Evolutionary conservation across 1,284 basidiomycete genomes (phyloP).

Genomic region (Erythrobasidium hasegawianum): DNA sequence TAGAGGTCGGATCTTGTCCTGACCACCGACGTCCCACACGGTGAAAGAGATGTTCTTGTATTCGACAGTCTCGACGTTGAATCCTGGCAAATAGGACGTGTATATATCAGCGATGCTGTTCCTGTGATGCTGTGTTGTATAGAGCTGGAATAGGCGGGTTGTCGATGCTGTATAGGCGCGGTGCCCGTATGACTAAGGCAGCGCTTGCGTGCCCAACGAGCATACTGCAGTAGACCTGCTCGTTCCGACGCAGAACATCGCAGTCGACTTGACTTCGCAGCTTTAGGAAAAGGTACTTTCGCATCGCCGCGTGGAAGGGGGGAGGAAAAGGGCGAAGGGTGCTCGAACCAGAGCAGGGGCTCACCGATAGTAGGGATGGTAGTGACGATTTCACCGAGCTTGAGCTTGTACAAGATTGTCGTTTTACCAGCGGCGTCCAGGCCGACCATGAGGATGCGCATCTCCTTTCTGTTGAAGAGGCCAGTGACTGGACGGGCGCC

Average conservation of each 20-base stretch:
- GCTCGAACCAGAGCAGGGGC: no score
- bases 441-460: slow-evolving; percentile 83
- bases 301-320: no score
- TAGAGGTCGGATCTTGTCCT: slow-evolving; percentile 96
- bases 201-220: no score
- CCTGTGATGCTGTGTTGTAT: no score
- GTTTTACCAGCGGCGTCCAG: slow-evolving; percentile 65
- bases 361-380: slow-evolving; percentile 97
- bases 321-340: no score
- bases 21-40: slow-evolving; percentile 99
- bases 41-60: slow-evolving; percentile 99
- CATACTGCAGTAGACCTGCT: no score
- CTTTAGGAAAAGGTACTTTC: no score
- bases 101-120: not conserved
- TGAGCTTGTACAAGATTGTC: slow-evolving; percentile 98
- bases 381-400: slow-evolving; percentile 98
- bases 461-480: slow-evolving; percentile 97
- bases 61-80: slow-evolving; percentile 99
- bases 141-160: no score
- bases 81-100: slow-evolving; percentile 55
- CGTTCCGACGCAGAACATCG: no score
- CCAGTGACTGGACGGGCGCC: slow-evolving; percentile 37
- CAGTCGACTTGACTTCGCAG: no score
- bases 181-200: no score
- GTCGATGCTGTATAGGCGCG: no score